Evolutionary conservation across 352 stramenopile species (phyloP).

Genomic region (Phytophthora sojae): DNA sequence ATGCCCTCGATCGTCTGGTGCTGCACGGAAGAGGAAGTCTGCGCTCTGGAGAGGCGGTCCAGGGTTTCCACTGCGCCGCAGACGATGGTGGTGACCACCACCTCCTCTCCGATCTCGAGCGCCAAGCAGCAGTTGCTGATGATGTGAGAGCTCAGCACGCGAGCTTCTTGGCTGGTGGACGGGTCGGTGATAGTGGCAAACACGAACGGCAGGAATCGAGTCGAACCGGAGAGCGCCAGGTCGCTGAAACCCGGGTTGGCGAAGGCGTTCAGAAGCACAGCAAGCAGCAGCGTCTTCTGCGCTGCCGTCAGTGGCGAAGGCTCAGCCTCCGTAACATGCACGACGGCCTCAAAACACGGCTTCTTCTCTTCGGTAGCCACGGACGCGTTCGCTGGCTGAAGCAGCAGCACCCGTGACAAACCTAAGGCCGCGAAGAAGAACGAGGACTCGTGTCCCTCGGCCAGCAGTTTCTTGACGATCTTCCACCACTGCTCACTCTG

Average conservation of each 20-base stretch:
- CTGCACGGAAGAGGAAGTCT: slow-evolving; percentile 28
- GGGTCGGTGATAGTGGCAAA: slow-evolving; percentile 60
- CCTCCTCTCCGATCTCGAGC: slow-evolving; percentile 70
- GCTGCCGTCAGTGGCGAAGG: slow-evolving; percentile 39
- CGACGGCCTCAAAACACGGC: slow-evolving; percentile 58
- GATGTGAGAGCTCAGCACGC: slow-evolving; percentile 64
- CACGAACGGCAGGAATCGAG: slow-evolving; percentile 73
- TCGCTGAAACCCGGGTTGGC: slow-evolving; percentile 61
- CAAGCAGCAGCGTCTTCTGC: slow-evolving; percentile 65
- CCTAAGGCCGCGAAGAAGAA: slow-evolving; percentile 70
- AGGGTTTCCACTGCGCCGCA: slow-evolving; percentile 76
- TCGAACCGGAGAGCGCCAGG: slow-evolving; percentile 51
- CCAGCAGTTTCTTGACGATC: slow-evolving; percentile 55
- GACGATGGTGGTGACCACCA: slow-evolving; percentile 75
- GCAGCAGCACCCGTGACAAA: slow-evolving; percentile 67
- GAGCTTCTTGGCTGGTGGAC: slow-evolving; percentile 46
- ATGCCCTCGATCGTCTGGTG: slow-evolving; percentile 68
- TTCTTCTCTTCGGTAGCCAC: slow-evolving; percentile 47
- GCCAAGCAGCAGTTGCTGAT: slow-evolving; percentile 80
- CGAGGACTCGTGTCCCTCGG: slow-evolving; percentile 33
- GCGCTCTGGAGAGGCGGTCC: slow-evolving; percentile 56
- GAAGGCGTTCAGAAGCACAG: slow-evolving; percentile 74
- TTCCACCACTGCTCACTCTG: slow-evolving; percentile 49
- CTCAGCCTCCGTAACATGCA: slow-evolving; percentile 45
- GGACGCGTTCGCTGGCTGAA: slow-evolving; percentile 37